Base-by-base conservation (phyloP, 2,329 filamentous ascomycete species). In the Aspergillus tamarii region DNA sequence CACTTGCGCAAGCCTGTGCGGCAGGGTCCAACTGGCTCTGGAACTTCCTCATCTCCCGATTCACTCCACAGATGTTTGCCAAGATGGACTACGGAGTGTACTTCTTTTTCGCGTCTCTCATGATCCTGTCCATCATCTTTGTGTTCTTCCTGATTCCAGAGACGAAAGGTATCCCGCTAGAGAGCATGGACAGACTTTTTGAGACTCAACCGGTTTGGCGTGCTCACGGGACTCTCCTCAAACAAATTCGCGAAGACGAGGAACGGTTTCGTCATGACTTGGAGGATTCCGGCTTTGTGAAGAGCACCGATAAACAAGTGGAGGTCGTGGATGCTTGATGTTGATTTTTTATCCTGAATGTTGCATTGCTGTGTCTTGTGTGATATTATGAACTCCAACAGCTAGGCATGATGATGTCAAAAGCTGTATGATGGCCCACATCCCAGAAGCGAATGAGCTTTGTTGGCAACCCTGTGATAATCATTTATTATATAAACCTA, bases 1-100 rank as follows among this genome's bases (percentile, higher is more conserved):
- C 88, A 0, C 83, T 93, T 0, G 91, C 90, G 1, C 90, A 93
- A 72, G 90, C 91, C 16, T 91, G 86, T 39, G 91, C 91, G 0
- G 72, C 77, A 43, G 74, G 71, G 10, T 73, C 72, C 28, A 75
- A 79, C 67, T 76, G 75, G 77, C 66, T 79, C n/a, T 76, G 76
- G 72, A 76, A 76, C 64, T 77, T 79, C 69, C 70, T 76, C 61
- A 67, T 80, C 69, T 75, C 74, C 57, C 69, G 76, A 50, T 74
- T 77, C 72, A 80, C 78, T 0, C 78, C 78, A 41, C 78, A 81
- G 65, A 81, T 81, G 79, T 80, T 81, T 62, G 67, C 71, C n/a
- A 64, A 64, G 23, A 78, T 79, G 76, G 71, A 80, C 14, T 89
- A 85, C 64, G 88, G 87, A 36, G 87, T 89, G 0, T 90, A 89